Evolutionary conservation across 2,329 filamentous ascomycete species (phyloP), one percentile per base, ranked within the genome.

Genomic region (Fusarium robinianum): DNA sequence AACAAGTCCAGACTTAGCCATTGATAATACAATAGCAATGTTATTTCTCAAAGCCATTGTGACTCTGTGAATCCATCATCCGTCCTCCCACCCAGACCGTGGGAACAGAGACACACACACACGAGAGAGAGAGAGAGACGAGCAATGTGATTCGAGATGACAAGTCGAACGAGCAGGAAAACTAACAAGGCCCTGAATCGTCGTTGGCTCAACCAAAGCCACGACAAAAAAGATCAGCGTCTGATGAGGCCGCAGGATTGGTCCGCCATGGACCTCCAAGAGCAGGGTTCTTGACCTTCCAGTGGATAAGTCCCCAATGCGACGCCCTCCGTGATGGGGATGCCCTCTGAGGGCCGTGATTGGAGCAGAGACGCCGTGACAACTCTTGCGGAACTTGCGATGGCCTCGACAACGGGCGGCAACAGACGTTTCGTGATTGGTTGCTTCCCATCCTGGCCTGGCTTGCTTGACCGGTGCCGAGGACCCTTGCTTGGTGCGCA

Each of bases 371-470:
- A 41, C 46, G 41, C 54, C 26, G 47, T 48, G 53, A 50, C 30
- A 40, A 41, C 43, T 46, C 42, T 54, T 44, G 45, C 29, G 23
- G 30, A 30, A 21, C 44, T 46, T 30, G 35, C 19, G 33, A 51
- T 47, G 32, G 39, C 43, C 44, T 49, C 24, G 39, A 27, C 16
- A 43, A 18, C 51, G 55, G 59, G 59, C 59, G 59, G 59, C 31
- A 62, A 62, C 37, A 62, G 42, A 12, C 15, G 15, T 34, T 15
- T 9, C 35, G 11, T 57, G 43, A 62, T 62, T 62, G 45, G 59
- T 26, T 39, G n/a, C 30, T 25, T 5, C 7, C 8, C 11, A 8
- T 8, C 6, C 25, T 11, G n/a, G 8, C 16, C 25, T 30, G 30
- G 32, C 27, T 39, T 42, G 29, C 37, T 23, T 8, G n/a, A n/a